These are phyloP conservation scores for Magnaporthales sp. DNA, from an alignment of 2,329 filamentous ascomycete genomes.

Conservation along the genomic window DNA sequence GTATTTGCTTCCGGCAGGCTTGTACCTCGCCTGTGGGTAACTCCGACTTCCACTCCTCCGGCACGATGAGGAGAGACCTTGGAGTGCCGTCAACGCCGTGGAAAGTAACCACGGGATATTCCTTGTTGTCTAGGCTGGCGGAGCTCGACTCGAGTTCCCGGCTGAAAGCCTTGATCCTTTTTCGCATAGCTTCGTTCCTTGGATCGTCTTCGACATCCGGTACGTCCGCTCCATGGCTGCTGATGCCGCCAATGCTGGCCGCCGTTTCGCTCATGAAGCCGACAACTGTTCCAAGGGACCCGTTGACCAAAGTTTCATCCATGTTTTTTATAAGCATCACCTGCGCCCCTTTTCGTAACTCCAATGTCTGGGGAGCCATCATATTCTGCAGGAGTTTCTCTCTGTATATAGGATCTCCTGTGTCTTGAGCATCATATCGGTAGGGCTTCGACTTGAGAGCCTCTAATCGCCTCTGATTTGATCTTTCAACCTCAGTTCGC, in stretches of 20 bases:
- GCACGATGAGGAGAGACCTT: slow-evolving; percentile 70
- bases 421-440: slow-evolving; percentile 66
- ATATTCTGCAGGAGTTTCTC: slow-evolving; percentile 79
- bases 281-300: slow-evolving; percentile 79
- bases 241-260: slow-evolving; percentile 16
- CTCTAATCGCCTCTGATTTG: slow-evolving; percentile 68
- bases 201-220: slow-evolving; percentile 8
- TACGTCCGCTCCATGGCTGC: slow-evolving; percentile 34
- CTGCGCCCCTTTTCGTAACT: slow-evolving; percentile 84
- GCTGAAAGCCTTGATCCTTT: slow-evolving; percentile 15
- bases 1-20: slow-evolving; percentile 73
- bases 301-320: slow-evolving; percentile 88
- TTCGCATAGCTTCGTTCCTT: slow-evolving; percentile 4
- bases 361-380: slow-evolving; percentile 79
- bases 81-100: slow-evolving; percentile 67
- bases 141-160: slow-evolving; percentile 21
- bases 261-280: slow-evolving; percentile 55
- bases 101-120: slow-evolving; percentile 82
- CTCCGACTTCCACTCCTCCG: slow-evolving; percentile 94
- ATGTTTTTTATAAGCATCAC: slow-evolving; percentile 99
- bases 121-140: slow-evolving; percentile 35
- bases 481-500: slow-evolving; percentile 76
- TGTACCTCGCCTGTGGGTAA: slow-evolving; percentile 92
- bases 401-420: slow-evolving; percentile 61
- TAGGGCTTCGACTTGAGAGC: slow-evolving; percentile 60